Percentiles rank a stretch among this genome's conserved stretches.
These are phyloP conservation scores for Endotrypanum monterogeii DNA, from an alignment of 208 protist species.

Conservation along the genomic window DNA sequence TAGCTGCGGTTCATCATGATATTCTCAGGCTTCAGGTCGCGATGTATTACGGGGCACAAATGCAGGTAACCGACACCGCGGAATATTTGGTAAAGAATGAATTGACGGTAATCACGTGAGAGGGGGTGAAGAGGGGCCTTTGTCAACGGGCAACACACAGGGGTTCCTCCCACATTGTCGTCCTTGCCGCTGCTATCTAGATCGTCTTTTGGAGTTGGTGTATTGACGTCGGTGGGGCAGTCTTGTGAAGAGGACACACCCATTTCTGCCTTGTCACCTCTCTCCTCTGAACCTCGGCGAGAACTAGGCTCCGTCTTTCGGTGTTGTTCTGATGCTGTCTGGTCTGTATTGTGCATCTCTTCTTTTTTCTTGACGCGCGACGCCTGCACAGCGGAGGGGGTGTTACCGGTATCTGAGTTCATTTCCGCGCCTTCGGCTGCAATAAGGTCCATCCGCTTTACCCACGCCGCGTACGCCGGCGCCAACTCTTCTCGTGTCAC, in stretches of 20 bases:
- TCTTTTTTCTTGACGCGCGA: neutral
- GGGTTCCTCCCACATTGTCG: neutral
- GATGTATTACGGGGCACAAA: conserved; percentile 84
- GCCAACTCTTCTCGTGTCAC: conserved; percentile 33
- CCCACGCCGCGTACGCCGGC: conserved; percentile 13
- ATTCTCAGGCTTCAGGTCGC: conserved; percentile 94
- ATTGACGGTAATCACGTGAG: conserved; percentile 95
- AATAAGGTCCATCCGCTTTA: neutral
- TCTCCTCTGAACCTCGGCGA: neutral
- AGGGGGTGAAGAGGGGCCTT: conserved; percentile 87
- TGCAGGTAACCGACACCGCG: conserved; percentile 96
- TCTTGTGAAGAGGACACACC: neutral
- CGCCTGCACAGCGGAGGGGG: neutral
- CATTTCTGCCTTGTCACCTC: neutral
- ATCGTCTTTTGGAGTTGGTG: conserved; percentile 2
- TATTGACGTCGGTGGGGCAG: neutral
- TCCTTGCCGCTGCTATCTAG: conserved; percentile 1
- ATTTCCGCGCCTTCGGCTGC: neutral
- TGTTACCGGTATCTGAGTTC: neutral
- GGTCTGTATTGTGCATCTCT: neutral
- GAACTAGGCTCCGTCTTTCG: neutral
- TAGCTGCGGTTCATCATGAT: conserved; percentile 93
- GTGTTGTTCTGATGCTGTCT: neutral
- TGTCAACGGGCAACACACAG: conserved; percentile 44
- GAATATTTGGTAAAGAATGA: conserved; percentile 97